phyloP scores from a whole-genome alignment of 306 rosid species.

The Neltuma alba region DNA sequence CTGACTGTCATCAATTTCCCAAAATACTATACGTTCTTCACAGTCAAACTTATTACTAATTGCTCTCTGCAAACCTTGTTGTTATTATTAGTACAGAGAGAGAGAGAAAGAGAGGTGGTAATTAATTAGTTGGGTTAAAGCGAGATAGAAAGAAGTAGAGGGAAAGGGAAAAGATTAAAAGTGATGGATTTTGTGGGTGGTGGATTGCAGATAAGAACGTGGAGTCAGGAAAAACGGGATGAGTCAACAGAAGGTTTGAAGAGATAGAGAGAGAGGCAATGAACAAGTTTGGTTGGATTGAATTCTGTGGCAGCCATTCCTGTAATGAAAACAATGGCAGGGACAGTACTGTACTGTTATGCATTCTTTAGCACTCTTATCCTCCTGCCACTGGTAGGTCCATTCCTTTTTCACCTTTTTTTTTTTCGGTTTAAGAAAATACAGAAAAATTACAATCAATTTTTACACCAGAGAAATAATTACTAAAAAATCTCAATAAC shows the following conservation, averaged over 20 bases:
- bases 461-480: too few relatives aligned
- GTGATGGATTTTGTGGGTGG: background rate
- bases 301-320: constrained; percentile 34
- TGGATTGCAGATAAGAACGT: background rate
- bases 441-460: too few relatives aligned
- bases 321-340: constrained; percentile 23
- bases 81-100: too few relatives aligned
- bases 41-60: background rate
- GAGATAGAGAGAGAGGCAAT: background rate
- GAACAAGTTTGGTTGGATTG: constrained; percentile 47
- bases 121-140: too few relatives aligned
- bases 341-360: constrained; percentile 18
- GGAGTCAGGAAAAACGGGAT: too few relatives aligned
- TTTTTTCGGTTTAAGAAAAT: too few relatives aligned
- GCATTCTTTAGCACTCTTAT: constrained; percentile 7
- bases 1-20: background rate
- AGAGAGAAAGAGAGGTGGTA: background rate
- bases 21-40: background rate
- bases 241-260: too few relatives aligned
- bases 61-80: too few relatives aligned
- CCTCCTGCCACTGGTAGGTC: background rate
- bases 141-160: too few relatives aligned
- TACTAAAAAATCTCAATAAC: too few relatives aligned
- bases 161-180: background rate
- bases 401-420: background rate